These are phyloP conservation scores for Daphne laureola DNA, from an alignment of 441 rosid species.

Conservation along the genomic window DNA sequence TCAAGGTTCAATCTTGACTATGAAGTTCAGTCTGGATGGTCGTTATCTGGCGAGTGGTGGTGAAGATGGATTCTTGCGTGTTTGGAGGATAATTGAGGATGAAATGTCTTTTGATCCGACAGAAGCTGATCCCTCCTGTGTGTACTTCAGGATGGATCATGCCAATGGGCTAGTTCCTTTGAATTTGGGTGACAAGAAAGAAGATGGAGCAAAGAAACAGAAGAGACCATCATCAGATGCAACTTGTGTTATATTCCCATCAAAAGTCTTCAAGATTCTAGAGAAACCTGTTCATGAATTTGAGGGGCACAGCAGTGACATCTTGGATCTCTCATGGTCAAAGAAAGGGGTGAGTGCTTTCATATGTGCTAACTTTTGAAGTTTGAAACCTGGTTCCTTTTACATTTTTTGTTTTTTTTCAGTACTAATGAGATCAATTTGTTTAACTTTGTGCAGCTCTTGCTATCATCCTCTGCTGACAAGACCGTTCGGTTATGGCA, in stretches of 20 bases:
- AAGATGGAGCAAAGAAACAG: conserved; percentile 34
- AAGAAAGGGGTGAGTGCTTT: conserved; percentile 51
- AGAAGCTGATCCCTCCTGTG: conserved; percentile 50
- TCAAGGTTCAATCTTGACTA: conserved; percentile 62
- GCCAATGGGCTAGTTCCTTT: conserved; percentile 41
- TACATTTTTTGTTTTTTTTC: not conserved
- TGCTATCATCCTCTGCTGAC: conserved; percentile 54
- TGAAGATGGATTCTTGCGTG: conserved; percentile 67
- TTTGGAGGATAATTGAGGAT: conserved; percentile 75
- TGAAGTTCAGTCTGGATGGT: conserved; percentile 91
- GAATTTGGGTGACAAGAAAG: conserved; percentile 35
- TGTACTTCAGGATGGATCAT: conserved; percentile 62
- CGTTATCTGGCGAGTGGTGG: conserved; percentile 76
- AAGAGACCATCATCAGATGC: conserved; percentile 50
- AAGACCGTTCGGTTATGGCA: conserved; percentile 61
- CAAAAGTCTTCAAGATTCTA: conserved; percentile 55
- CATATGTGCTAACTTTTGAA: not conserved
- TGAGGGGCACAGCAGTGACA: conserved; percentile 59
- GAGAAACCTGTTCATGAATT: conserved; percentile 84
- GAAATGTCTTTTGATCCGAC: conserved; percentile 44
- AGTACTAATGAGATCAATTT: not conserved
- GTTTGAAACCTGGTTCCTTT: not conserved
- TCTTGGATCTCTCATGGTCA: conserved; percentile 93
- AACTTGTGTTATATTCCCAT: conserved; percentile 73
- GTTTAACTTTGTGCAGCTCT: conserved; percentile 21